Evolutionary conservation across 495 filamentous ascomycete genomes (phyloP).

Genomic region (Talaromyces liani): DNA sequence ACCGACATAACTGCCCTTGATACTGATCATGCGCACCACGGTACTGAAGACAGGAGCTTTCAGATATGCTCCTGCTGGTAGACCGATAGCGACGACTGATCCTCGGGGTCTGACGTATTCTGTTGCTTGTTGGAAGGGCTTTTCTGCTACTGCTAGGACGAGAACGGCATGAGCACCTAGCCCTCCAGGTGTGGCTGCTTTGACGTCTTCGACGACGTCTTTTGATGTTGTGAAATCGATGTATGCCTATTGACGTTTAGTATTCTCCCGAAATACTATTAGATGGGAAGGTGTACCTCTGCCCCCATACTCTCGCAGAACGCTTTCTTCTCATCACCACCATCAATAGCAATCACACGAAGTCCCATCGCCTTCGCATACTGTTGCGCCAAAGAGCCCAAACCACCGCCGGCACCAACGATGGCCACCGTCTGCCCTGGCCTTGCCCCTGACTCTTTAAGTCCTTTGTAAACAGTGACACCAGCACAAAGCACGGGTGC

Average conservation of each 20-base stretch:
- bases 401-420: constrained; percentile 80
- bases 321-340: constrained; percentile 66
- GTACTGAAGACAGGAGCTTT: constrained; percentile 79
- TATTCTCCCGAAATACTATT: background rate
- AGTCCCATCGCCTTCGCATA: constrained; percentile 89
- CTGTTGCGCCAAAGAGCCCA: constrained; percentile 75
- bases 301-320: constrained; percentile 65
- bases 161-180: constrained; percentile 84
- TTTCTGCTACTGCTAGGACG: constrained; percentile 75
- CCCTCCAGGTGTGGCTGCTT: constrained; percentile 66
- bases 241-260: constrained; percentile 35
- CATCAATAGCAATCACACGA: constrained; percentile 69
- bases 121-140: constrained; percentile 89
- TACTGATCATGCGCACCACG: constrained; percentile 81
- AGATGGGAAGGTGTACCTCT: constrained; percentile 12
- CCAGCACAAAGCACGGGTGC: constrained; percentile 85
- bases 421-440: constrained; percentile 78
- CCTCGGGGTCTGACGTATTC: constrained; percentile 78
- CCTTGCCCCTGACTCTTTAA: constrained; percentile 70
- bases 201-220: constrained; percentile 77
- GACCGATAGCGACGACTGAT: constrained; percentile 73
- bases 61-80: constrained; percentile 71
- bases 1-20: constrained; percentile 90
- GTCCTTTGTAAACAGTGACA: constrained; percentile 87
- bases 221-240: constrained; percentile 69